Base-by-base conservation (phyloP, 2,329 filamentous ascomycete species). In the Sclerotinia subarctica region DNA sequence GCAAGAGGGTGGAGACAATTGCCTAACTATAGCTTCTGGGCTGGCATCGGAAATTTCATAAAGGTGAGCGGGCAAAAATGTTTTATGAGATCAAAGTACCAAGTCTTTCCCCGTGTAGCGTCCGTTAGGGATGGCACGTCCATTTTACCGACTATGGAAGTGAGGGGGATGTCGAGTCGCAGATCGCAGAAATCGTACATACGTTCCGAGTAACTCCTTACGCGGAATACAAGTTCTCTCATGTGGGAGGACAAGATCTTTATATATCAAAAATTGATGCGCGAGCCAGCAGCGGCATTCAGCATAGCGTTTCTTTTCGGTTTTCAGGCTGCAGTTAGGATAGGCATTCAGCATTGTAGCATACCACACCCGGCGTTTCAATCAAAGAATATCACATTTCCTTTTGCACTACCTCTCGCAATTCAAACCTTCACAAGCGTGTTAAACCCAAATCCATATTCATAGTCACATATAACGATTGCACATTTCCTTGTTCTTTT, bases 1-100 rank as follows among this genome's bases (percentile, higher is more conserved):
- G 93, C 96, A 74, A 86, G 95, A 70, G 95, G 95, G 59, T 98
- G 94, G 95, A 88, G 92, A 73, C 95, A 99, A 79, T 82, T 97
- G 73, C 95, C 95, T 65, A 98, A 99, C 81, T 97, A 95, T 81
- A 88, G 87, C 74, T 86, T 97, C 73, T 99, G 95, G 95, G 89
- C 92, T 42, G 90, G 93, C 66, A 91, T 97, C 70, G 89, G 91
- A 80, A 88, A 85, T 73, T 96, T 97, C 78, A 81, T 97, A 75
- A 90, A 86, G 83, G 94, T 95, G 86, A 82, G 75, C 75, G 73
- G 70, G 70, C 71, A 73, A 68, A 76, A 72, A 64, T 74, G 75
- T 72, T 53, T 74, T 68, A 69, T 70, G 70, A 70, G 73, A 64
- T 70, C 69, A 65, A 73, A 70, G 68, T 71, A 72, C 53, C 70